Conservation (phyloP, 495 filamentous ascomycete genomes). For the Podospora pseudocomata region DNA sequence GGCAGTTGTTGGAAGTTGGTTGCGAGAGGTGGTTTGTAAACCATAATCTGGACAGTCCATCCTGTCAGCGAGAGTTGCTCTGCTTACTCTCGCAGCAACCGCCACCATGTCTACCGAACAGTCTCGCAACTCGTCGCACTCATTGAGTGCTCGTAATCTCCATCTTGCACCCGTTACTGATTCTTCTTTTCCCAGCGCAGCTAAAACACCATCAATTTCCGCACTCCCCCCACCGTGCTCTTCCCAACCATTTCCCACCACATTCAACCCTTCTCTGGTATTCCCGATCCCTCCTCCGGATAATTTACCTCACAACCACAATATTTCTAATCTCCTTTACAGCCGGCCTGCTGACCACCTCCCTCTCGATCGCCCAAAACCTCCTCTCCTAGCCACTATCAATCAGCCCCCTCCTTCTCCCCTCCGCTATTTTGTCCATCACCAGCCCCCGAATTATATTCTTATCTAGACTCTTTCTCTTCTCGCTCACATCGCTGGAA, state of each 20-base stretch:
- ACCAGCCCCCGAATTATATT: neutral
- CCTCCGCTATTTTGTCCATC: neutral
- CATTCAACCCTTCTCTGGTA: neutral
- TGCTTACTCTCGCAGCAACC: neutral
- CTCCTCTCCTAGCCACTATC: neutral
- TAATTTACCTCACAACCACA: neutral
- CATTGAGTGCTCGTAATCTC: neutral
- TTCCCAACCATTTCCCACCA: neutral
- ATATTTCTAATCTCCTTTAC: neutral
- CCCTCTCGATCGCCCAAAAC: neutral
- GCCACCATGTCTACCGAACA: too few species aligned
- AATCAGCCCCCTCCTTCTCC: neutral
- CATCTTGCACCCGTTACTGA: neutral
- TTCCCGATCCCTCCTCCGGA: neutral
- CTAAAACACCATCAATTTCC: neutral
- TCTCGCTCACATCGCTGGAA: neutral
- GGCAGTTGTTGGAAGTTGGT: neutral
- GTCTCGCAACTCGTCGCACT: neutral
- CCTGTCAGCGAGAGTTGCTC: neutral
- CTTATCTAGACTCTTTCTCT: neutral
- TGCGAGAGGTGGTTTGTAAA: neutral
- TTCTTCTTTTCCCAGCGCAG: neutral
- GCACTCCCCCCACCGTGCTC: neutral
- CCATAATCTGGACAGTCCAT: neutral
- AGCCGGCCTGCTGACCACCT: neutral